A percentile compares a stretch with the other conserved stretches of the same genome.
Evolutionary conservation across 2,329 filamentous ascomycete species (phyloP).

Genomic region (Elsinoe perseae): DNA sequence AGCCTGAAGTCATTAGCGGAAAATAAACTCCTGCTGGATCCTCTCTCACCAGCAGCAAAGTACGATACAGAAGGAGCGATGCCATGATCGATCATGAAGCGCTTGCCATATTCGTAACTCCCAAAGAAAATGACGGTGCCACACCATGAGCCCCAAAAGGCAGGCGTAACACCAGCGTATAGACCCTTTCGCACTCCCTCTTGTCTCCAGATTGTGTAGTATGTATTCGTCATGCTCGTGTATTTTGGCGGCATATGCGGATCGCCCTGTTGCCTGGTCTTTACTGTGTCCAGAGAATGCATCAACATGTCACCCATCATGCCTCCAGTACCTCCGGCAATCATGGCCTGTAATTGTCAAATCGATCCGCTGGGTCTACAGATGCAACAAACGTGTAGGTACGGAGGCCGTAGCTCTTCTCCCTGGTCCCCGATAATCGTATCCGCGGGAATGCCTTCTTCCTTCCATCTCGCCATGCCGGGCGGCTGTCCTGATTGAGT

Average conservation of each 20-base stretch:
- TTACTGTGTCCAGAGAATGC: slow-evolving; percentile 98
- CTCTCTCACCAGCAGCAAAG: slow-evolving; percentile 62
- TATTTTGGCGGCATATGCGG: slow-evolving; percentile 90
- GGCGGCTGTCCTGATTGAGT: slow-evolving; percentile 13
- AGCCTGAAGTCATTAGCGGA: slow-evolving; percentile 48
- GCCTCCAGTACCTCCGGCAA: slow-evolving; percentile 87
- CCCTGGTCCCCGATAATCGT: slow-evolving; percentile 20
- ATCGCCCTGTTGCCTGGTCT: slow-evolving; percentile 95
- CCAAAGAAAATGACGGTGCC: slow-evolving; percentile 95
- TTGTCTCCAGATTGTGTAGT: slow-evolving; percentile 85
- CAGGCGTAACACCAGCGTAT: slow-evolving; percentile 89
- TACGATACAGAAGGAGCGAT: slow-evolving; percentile 78
- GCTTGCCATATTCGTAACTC: slow-evolving; percentile 91
- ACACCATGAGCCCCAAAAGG: slow-evolving; percentile 83
- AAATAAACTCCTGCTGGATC: background rate
- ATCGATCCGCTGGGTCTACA: background rate
- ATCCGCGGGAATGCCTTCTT: slow-evolving; percentile 31
- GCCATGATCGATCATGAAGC: slow-evolving; percentile 75
- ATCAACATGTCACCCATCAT: slow-evolving; percentile 94
- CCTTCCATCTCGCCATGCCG: slow-evolving; percentile 24
- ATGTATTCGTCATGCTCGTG: slow-evolving; percentile 79
- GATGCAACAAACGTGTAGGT: slow-evolving; percentile 37
- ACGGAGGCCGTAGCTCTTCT: slow-evolving; percentile 39
- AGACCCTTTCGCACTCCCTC: slow-evolving; percentile 80
- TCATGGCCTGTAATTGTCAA: slow-evolving; percentile 61